phyloP scores from a whole-genome alignment of 1,139 yeast species.

The Lodderomyces orthopsilosis region DNA sequence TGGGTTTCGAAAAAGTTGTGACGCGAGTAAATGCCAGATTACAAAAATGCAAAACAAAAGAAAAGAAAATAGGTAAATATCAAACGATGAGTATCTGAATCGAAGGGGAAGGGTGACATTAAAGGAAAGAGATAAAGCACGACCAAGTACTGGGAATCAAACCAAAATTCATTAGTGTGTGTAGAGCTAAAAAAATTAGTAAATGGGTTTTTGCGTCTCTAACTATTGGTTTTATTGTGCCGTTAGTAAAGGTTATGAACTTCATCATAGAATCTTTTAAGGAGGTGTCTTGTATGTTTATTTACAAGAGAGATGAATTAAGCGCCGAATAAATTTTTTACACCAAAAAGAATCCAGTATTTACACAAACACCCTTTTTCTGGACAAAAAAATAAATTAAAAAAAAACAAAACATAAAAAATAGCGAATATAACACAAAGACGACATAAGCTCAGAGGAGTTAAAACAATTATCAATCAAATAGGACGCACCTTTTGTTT shows the following conservation, averaged over 20 bases:
- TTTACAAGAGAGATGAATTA: too few relatives aligned
- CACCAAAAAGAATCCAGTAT: neutral
- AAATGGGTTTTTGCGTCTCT: too few relatives aligned
- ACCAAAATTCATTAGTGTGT: too few relatives aligned
- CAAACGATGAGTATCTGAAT: neutral
- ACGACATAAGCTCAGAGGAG: too few relatives aligned
- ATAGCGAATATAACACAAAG: neutral
- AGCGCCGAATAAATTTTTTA: neutral
- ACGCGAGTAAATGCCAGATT: neutral
- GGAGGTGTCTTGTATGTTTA: neutral
- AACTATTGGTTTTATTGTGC: neutral
- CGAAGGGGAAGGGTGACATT: too few relatives aligned
- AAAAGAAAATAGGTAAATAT: neutral
- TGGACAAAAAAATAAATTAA: neutral
- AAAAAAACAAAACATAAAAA: neutral
- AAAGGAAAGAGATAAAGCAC: too few relatives aligned
- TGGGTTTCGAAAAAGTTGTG: too few relatives aligned
- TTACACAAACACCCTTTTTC: constrained; percentile 1
- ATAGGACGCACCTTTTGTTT: constrained; percentile 1
- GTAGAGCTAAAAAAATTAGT: too few relatives aligned
- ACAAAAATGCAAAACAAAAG: neutral
- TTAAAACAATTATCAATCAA: constrained; percentile 1
- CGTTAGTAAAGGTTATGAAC: too few relatives aligned
- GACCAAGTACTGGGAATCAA: too few relatives aligned
- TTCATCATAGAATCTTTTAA: neutral